Evolutionary conservation across 176 grass and related monocot species (phyloP).

Genomic region (Aegilops umbellulata): DNA sequence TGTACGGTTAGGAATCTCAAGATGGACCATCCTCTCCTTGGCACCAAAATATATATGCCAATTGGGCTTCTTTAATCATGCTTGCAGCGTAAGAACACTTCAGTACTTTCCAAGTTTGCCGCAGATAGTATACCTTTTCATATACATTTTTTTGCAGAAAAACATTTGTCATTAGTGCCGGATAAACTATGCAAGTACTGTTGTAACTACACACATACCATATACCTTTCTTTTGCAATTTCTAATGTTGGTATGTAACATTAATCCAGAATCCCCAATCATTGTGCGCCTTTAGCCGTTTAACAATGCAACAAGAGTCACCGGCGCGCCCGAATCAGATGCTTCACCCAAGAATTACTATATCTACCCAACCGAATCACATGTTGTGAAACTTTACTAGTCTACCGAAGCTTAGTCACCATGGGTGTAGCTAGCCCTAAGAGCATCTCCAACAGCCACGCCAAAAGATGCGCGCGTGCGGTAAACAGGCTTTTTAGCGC

Average conservation of each 20-base stretch:
- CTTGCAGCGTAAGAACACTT: constrained; percentile 28
- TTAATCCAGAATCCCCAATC: constrained; percentile 36
- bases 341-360: constrained; percentile 33
- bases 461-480: no score
- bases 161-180: neutral
- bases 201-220: constrained; percentile 11
- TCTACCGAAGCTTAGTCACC: constrained; percentile 26
- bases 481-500: no score
- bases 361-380: constrained; percentile 12
- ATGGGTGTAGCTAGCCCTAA: neutral
- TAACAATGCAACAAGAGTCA: constrained; percentile 2
- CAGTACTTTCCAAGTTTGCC: constrained; percentile 26
- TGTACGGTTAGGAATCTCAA: neutral
- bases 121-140: constrained; percentile 26
- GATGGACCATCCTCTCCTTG: neutral
- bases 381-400: constrained; percentile 35
- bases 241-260: constrained; percentile 18
- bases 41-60: constrained; percentile 7
- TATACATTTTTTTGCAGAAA: constrained; percentile 20
- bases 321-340: constrained; percentile 35
- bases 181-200: constrained; percentile 22
- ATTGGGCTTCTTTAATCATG: constrained; percentile 35
- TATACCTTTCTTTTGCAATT: neutral
- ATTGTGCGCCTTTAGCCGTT: constrained; percentile 32
- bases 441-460: no score